Conservation (phyloP, 106 monocot species). For the Iris macrosiphon region DNA sequence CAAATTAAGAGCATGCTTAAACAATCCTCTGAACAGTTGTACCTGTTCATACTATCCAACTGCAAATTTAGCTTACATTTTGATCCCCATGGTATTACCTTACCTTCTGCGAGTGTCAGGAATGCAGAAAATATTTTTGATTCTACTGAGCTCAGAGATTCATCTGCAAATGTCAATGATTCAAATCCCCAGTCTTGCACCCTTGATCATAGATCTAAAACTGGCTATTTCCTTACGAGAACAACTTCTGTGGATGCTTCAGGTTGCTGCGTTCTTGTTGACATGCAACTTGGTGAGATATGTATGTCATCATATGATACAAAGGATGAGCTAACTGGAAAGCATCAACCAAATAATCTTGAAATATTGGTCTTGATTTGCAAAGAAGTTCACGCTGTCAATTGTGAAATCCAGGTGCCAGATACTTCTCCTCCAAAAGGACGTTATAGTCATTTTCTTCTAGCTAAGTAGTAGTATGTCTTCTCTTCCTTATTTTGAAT, state of each 20-base stretch:
- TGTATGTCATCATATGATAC: constrained; percentile 28
- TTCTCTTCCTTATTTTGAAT: background rate
- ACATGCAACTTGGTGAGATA: constrained; percentile 36
- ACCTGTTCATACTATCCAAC: constrained; percentile 26
- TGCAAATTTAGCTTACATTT: constrained; percentile 15
- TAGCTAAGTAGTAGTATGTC: background rate
- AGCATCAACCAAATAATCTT: constrained; percentile 16
- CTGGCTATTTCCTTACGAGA: constrained; percentile 5
- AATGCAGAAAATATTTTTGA: constrained; percentile 1
- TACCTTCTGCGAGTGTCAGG: constrained; percentile 5
- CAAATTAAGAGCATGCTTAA: constrained; percentile 15
- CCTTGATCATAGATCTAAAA: constrained; percentile 5
- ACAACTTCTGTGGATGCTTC: constrained; percentile 6
- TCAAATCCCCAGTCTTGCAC: background rate
- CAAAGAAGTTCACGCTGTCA: constrained; percentile 23
- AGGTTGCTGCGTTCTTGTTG: constrained; percentile 22
- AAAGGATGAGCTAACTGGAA: constrained; percentile 17
- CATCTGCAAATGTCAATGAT: constrained; percentile 4
- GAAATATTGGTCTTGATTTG: constrained; percentile 20
- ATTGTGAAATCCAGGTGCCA: constrained; percentile 52
- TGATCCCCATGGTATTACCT: constrained; percentile 14
- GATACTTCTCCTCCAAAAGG: background rate
- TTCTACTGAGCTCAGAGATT: background rate
- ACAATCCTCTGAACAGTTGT: constrained; percentile 16
- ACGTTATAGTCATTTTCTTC: background rate